Conservation (phyloP, 2,329 filamentous ascomycete genomes). For the Dactylellina cionopaga region DNA sequence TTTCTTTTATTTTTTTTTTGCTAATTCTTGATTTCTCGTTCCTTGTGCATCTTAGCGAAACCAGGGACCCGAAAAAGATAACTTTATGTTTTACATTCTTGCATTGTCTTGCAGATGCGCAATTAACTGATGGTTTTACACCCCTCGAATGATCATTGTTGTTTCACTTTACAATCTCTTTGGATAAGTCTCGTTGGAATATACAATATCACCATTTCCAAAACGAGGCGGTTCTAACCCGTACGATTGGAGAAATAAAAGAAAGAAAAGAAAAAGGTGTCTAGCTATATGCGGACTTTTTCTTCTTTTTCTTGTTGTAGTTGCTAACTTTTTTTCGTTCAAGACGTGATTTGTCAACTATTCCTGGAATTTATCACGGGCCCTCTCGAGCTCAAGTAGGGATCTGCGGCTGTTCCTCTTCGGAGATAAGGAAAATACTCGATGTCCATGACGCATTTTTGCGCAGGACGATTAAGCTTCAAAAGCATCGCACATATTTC, state of each 20-base stretch:
- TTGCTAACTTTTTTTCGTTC: not conserved
- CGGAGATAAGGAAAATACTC: slow-evolving; percentile 29
- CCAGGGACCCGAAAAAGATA: slow-evolving; percentile 36
- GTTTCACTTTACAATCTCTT: not conserved
- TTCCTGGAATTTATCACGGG: not conserved
- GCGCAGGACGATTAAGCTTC: no score
- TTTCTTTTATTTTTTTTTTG: slow-evolving; percentile 7
- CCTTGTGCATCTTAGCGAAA: slow-evolving; percentile 26
- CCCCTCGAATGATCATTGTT: not conserved
- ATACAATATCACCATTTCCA: slow-evolving; percentile 13
- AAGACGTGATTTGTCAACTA: slow-evolving; percentile 34
- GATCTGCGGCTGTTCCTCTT: slow-evolving; percentile 15
- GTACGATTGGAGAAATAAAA: not conserved
- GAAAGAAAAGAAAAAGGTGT: not conserved
- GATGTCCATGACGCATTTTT: no score
- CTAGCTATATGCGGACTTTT: not conserved
- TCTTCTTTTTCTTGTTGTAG: not conserved
- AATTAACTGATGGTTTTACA: not conserved
- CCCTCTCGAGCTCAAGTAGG: slow-evolving; percentile 10
- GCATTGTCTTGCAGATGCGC: slow-evolving; percentile 35
- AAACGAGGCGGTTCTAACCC: slow-evolving; percentile 1
- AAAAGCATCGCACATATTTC: no score
- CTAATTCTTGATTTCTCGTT: not conserved
- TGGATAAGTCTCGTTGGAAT: slow-evolving; percentile 7
- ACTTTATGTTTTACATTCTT: no score